These are phyloP conservation scores for Aspergillus brunneoviolaceus DNA, from an alignment of 2,329 filamentous ascomycete species.

Conservation along the genomic window DNA sequence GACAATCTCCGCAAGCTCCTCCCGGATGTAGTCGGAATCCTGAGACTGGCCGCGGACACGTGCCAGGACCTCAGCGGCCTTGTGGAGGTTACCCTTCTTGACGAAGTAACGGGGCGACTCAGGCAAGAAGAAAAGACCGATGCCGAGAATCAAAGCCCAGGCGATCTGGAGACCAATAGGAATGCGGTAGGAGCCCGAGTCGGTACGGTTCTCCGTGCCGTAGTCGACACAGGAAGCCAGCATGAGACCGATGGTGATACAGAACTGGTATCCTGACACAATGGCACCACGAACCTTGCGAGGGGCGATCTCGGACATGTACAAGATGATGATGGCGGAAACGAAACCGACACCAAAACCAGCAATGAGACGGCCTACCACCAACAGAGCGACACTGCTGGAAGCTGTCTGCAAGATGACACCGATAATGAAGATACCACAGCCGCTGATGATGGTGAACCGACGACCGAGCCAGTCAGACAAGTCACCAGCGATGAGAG, in stretches of 20 bases:
- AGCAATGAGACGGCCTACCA: constrained; percentile 71
- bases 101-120: constrained; percentile 86
- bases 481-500: constrained; percentile 73
- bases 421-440: constrained; percentile 68
- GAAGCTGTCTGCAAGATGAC: constrained; percentile 65
- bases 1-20: constrained; percentile 79
- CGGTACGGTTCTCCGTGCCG: constrained; percentile 60
- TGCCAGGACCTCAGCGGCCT: constrained; percentile 62
- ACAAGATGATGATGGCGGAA: constrained; percentile 76
- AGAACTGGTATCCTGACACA: constrained; percentile 82
- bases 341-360: constrained; percentile 79
- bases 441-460: constrained; percentile 70
- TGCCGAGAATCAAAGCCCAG: constrained; percentile 73
- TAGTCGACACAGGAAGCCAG: constrained; percentile 74
- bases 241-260: constrained; percentile 75
- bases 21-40: constrained; percentile 72
- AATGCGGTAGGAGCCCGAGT: constrained; percentile 73
- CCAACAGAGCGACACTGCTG: constrained; percentile 59
- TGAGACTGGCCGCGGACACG: constrained; percentile 71
- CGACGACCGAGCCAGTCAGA: constrained; percentile 67
- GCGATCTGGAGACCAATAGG: constrained; percentile 77
- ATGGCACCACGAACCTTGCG: constrained; percentile 75
- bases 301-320: constrained; percentile 80
- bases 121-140: constrained; percentile 72
- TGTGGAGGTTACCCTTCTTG: constrained; percentile 69